Evolutionary conservation across 495 filamentous ascomycete genomes (phyloP).

Genomic region (Aspergillus nidulans): DNA sequence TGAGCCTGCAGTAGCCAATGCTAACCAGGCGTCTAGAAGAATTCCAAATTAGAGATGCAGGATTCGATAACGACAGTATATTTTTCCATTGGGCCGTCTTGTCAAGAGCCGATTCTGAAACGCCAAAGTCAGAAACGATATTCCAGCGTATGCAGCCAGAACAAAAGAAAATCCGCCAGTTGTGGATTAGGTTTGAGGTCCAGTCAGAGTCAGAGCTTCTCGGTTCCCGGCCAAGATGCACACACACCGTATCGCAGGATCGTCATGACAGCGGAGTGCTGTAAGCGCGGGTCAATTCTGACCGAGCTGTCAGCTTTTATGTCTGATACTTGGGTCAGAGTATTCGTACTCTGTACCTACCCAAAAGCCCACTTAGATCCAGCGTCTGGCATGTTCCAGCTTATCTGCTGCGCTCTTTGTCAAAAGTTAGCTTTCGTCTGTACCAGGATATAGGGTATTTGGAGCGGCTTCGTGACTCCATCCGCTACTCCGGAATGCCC

Average conservation of each 20-base stretch:
- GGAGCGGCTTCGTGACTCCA: background rate
- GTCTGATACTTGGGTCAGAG: background rate
- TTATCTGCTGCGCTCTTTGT: background rate
- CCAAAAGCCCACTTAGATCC: background rate
- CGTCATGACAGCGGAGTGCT: background rate
- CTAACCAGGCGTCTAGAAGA: background rate
- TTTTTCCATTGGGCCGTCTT: background rate
- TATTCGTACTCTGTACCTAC: background rate
- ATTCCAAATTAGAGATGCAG: background rate
- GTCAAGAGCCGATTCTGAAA: background rate
- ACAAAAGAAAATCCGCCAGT: background rate
- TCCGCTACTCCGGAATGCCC: background rate
- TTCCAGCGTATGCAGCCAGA: background rate
- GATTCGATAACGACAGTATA: background rate
- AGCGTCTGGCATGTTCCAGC: background rate
- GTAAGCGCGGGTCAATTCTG: background rate
- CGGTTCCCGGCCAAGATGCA: background rate
- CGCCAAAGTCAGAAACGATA: background rate
- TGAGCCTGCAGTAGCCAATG: background rate
- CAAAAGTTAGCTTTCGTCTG: background rate
- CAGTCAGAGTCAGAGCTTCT: background rate
- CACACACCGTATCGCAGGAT: background rate
- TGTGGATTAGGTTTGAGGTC: background rate
- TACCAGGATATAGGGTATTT: background rate
- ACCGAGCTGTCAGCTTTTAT: background rate